Evolutionary conservation across 148 eudicot species (phyloP), one percentile per base, ranked within the genome.

Genomic region (Suaeda aralocaspica): DNA sequence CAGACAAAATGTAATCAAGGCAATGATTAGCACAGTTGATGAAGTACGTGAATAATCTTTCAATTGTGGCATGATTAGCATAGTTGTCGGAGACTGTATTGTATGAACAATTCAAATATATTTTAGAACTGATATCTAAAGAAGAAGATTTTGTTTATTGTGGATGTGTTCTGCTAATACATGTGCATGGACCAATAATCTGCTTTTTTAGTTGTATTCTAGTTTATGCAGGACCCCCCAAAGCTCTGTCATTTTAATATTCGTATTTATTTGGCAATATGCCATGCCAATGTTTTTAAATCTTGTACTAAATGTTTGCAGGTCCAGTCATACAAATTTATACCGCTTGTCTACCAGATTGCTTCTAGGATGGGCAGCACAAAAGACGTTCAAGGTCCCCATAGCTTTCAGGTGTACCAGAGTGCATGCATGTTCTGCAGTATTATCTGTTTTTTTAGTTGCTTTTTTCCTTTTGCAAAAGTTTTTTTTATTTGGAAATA

Each of bases 321-420:
- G 98, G 97, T 89, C 66, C 98, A 86, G 52, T 94, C 98, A 63
- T 82, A 87, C 86, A 94, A 94, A 77, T 94, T 94, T 77, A 83
- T 94, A 82, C 96, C 90, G 16, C 86, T 94, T 63, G 96, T 94
- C 45, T 94, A 94, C 83, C 98, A 94, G 82, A 94, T 94, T 82
- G 98, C 98, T 79, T 94, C 98, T 60, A 81, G 98, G 69, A 73
- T 94, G 91, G 96, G 97, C 72, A 75, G 83, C 82, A 75, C 88
- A 34, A 91, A 83, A 82, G 97, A 91, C 48, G 71, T 72, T 73
- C 85, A 83, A 73, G 95, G 88, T 52, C 86, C 88, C 72, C 77
- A 81, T 36, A 91, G 85, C 78, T 93, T 93, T 76, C 98, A 93
- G 96, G 98, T 91, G 50, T 52, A 61, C 41, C 31, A 19, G 31